Percentiles rank a stretch among this genome's conserved stretches.
Evolutionary conservation across 2,329 filamentous ascomycete species (phyloP).

Genomic region (Alternaria metachromatica): DNA sequence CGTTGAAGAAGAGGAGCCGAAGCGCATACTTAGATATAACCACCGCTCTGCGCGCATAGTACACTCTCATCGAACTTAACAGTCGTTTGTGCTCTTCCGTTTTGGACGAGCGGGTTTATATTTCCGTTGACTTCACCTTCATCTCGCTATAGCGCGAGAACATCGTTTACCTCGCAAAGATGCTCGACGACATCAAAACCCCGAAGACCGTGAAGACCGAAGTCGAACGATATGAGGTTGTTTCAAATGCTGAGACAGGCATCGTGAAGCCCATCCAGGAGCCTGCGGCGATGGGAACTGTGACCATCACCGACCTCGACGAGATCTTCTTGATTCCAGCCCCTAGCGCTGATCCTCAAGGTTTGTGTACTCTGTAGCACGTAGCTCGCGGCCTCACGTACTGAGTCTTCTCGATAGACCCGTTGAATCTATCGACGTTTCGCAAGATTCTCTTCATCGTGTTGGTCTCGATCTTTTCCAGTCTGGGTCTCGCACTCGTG

Average conservation of each 20-base stretch:
- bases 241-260: background rate
- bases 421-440: conserved; percentile 37
- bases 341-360: conserved; percentile 39
- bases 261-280: background rate
- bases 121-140: background rate
- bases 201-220: background rate
- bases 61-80: background rate
- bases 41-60: background rate
- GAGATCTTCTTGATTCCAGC: conserved; percentile 36
- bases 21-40: background rate
- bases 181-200: background rate
- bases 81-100: background rate
- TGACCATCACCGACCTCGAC: conserved; percentile 35
- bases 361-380: conserved; percentile 10
- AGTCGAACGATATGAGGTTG: background rate
- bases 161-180: background rate
- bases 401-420: conserved; percentile 29
- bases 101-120: background rate
- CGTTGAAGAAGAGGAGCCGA: background rate
- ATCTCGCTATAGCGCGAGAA: background rate
- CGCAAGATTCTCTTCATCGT: conserved; percentile 38
- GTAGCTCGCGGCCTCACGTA: background rate
- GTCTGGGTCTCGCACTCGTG: conserved; percentile 49
- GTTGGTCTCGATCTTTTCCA: conserved; percentile 45
- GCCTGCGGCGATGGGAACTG: conserved; percentile 35